Base-by-base conservation (phyloP, 805 yeast genomes). In the Kodamaea nitidulidarum region DNA sequence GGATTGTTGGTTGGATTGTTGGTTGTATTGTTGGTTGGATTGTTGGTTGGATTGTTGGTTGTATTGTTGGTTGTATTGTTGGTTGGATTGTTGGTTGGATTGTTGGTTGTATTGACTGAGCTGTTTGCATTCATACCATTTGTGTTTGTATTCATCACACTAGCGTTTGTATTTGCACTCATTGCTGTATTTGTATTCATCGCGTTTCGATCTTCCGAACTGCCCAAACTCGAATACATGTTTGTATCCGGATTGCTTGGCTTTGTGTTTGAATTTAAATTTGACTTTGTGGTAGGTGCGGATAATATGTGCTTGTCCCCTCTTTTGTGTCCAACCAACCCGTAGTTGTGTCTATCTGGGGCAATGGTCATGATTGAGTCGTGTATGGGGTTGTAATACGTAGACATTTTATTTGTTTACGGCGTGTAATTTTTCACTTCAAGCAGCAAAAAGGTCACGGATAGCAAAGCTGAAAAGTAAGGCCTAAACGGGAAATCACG, bases 371-470 rank as follows among this genome's bases (percentile, higher is more conserved):
- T 37, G 15, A 37, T 37, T 26, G 38, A 35, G 20, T 37, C 40
- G 24, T 32, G 40, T 16, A 37, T 37, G 22, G 40, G 40, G 18
- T 37, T 37, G 35, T 37, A 37, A 25, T 37, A 37, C 15, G 35
- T 37, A 24, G 40, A 22, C 40, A 37, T 37, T 25, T 25, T 25
- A 27, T 27, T 27, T 27, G 31, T 27, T 27, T 27, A 14, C 16
- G 16, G 31, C 16, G 31, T 27, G 31, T 27, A 27, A 27, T 27
- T 27, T 27, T 27, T 27, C 31, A n/a, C n/a, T n/a, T n/a, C n/a
- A n/a, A 27, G 31, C 16, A 16, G 16, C 31, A 27, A 27, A 27
- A 27, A 12, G 31, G 31, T 27, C 31, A 27, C 31, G 31, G 31
- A 27, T 27, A 27, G 31, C 31, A 27, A 27, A 5, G 10, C 5